Base-by-base conservation (phyloP, 495 filamentous ascomycete species). In the Trichocladium uniseriatum region DNA sequence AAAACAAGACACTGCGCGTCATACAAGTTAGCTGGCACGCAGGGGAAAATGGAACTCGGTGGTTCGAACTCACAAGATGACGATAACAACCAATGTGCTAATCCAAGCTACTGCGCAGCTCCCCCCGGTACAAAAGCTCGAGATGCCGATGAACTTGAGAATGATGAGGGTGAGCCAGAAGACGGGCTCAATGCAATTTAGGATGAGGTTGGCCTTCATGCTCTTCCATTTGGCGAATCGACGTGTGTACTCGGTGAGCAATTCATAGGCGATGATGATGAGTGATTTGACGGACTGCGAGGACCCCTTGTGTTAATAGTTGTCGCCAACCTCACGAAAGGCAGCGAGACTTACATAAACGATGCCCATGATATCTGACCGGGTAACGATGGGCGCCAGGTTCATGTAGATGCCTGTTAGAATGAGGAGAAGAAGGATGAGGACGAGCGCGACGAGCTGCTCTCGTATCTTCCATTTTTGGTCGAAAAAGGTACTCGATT, bases 141-240 rank as follows among this genome's bases (percentile, higher is more conserved):
- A 18, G 35, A 47, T 29, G 15, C 35, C 24, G 22, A 47, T 38
- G 13, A 38, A 47, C 35, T 47, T 38, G 35, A 47, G 34, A 11
- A 47, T 29, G 22, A 47, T 10, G 22, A 29, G 19, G 16, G 35
- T 38, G 15, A 47, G 44, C 44, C 44, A 47, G n/a, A 47, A 38
- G 21, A 47, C 34, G 10, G 22, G 21, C 35, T 47, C 35, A 15
- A 38, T 47, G 35, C 34, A 38, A 21, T 29, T 47, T 14, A 38
- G 22, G 34, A 47, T 47, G n/a, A n/a, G 7, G 22, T 38, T 47
- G 34, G 34, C 44, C 22, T 37, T 47, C 0, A 38, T 8, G 11
- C 34, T 38, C 24, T 9, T 47, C 34, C 35, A 38, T 18, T 19
- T 16, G 5, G 44, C 20, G 15, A 38, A 38, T 8, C 35, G 44